A percentile compares a stretch with the other conserved stretches of the same genome.
phyloP scores from a whole-genome alignment of 768 basidiomycete species.

The Hemileccinum impolitum region DNA sequence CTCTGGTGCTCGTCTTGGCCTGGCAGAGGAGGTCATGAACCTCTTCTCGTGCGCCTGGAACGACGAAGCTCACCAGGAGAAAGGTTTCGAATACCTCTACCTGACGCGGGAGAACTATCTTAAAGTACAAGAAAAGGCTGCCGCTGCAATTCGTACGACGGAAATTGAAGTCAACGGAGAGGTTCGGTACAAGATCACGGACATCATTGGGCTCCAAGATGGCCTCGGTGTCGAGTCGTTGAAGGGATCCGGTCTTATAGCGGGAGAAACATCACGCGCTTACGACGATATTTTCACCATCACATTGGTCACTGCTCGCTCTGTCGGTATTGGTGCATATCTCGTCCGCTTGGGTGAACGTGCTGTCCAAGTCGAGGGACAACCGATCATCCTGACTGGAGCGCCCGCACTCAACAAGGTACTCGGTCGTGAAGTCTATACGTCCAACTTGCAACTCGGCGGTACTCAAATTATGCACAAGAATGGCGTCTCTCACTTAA shows the following conservation, averaged over 20 bases:
- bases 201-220: conserved; percentile 95
- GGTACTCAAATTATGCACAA: conserved; percentile 99
- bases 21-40: conserved; percentile 87
- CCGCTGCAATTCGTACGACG: conserved; percentile 70
- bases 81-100: conserved; percentile 95
- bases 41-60: conserved; percentile 94
- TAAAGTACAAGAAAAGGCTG: conserved; percentile 84
- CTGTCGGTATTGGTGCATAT: conserved; percentile 98
- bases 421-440: conserved; percentile 97
- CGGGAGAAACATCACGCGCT: conserved; percentile 96
- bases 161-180: conserved; percentile 88
- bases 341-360: conserved; percentile 97
- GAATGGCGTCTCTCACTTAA: conserved; percentile 97
- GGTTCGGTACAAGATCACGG: conserved; percentile 89
- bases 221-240: conserved; percentile 96
- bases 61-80: conserved; percentile 77
- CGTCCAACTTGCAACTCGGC: conserved; percentile 96
- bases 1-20: conserved; percentile 94
- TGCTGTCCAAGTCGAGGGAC: conserved; percentile 97
- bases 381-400: conserved; percentile 98
- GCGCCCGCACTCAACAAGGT: conserved; percentile 98
- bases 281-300: conserved; percentile 99
- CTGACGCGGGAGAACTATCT: conserved; percentile 89
- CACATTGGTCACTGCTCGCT: conserved; percentile 96
- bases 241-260: conserved; percentile 95